Base-by-base conservation (phyloP, 345 rosid species). In the Aquilaria malaccensis region DNA sequence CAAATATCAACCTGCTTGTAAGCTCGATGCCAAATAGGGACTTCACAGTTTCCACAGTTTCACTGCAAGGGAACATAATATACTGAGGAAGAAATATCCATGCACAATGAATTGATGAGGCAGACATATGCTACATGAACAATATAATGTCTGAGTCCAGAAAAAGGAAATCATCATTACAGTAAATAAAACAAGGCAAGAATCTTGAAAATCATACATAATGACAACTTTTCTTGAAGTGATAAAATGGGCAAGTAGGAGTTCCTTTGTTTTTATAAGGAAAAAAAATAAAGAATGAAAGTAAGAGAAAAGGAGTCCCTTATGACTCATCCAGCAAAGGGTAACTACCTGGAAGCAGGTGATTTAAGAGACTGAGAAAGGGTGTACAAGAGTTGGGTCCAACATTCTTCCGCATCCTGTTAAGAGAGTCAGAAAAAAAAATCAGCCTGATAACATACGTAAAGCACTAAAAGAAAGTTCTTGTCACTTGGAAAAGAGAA, bases 361-460 rank as follows among this genome's bases (percentile, higher is more conserved):
- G 95, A 60, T 72, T 84, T 71, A 41, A 94, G 87, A 60, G 96
- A 85, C 74, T 83, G 99, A 15, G 99, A 90, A 71, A 90, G 95
- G 10, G 96, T 90, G 78, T 85, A 88, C 45, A 94, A 67, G 69
- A 94, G 88, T 67, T 90, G 99, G 11, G 95, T 81, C 99, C 99
- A 94, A 76, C 99, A 94, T 75, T 90, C 99, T 75, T 94, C 99
- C 66, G 97, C 97, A 77, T 90, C 99, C 97, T 94, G 84, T 70
- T 50, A 60, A 9, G 58, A 4, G 74, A 45, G 67, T 56, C 65
- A 45, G 56, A 29, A 46, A 11, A 50, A 7, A 12, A 48, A 52
- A 64, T 62, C 54, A 69, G 59, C 57, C 55, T 30, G 37, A 30
- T 52, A 67, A 54, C 7, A 55, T 15, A 52, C 31, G 31, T 33